Conservation (phyloP, 2,329 filamentous ascomycete genomes). For the Xenoacremonium recifei region DNA sequence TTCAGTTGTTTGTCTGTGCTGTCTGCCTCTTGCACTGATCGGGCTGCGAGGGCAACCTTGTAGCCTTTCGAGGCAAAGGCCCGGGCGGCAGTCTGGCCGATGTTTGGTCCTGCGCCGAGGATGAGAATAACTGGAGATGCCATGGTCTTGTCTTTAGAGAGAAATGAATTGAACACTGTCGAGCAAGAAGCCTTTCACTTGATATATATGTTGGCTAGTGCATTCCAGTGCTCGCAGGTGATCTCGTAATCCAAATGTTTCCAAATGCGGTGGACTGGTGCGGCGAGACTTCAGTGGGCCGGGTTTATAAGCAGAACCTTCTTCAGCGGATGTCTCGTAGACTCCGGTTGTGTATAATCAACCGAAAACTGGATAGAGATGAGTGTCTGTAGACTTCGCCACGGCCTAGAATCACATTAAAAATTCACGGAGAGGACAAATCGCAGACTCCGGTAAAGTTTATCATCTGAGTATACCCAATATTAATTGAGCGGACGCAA, state of each 20-base stretch:
- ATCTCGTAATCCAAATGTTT: background rate
- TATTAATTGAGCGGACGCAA: too few species aligned
- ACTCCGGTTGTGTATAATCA: background rate
- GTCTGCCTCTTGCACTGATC: slow-evolving; percentile 17
- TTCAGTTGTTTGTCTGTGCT: slow-evolving; percentile 26
- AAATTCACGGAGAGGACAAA: background rate
- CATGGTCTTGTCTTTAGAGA: slow-evolving; percentile 1
- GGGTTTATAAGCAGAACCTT: background rate
- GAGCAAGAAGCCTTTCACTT: background rate
- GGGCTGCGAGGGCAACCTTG: slow-evolving; percentile 23
- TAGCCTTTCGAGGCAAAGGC: slow-evolving; percentile 24
- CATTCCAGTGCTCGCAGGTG: background rate
- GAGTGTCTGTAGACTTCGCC: too few species aligned
- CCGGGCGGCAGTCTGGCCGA: slow-evolving; percentile 19
- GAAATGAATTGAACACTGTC: background rate
- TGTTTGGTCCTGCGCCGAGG: slow-evolving; percentile 24
- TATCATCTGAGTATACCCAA: too few species aligned
- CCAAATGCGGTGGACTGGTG: background rate
- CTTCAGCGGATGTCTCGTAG: background rate
- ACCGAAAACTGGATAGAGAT: too few species aligned
- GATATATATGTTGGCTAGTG: background rate
- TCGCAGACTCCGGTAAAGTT: background rate
- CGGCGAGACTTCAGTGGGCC: background rate
- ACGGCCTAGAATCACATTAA: background rate
- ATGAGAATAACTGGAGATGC: slow-evolving; percentile 19